A percentile compares a stretch with the other conserved stretches of the same genome.
Conservation (phyloP, 192 early-diverging fungal species). For the Coemansia sp. region DNA sequence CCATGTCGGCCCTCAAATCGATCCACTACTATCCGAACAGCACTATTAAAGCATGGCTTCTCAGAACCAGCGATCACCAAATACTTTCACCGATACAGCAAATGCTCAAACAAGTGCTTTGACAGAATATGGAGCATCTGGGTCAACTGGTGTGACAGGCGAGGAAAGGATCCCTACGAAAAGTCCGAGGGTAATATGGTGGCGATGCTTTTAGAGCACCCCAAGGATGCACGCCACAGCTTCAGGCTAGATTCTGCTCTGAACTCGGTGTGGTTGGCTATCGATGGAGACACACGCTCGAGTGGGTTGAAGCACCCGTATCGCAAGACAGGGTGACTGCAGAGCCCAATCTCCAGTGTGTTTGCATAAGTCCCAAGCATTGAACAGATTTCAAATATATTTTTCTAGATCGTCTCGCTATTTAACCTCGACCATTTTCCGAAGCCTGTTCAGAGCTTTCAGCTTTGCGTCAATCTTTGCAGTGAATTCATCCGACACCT, state of each 20-base stretch:
- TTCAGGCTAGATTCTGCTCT: background rate
- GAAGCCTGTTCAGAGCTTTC: background rate
- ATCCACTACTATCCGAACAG: background rate
- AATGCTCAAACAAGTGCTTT: background rate
- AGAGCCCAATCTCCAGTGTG: background rate
- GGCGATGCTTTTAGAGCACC: background rate
- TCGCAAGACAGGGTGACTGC: no score
- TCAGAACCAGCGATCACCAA: background rate
- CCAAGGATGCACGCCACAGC: background rate
- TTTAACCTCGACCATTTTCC: background rate
- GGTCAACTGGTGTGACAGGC: background rate
- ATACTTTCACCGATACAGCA: background rate
- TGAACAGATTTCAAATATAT: background rate
- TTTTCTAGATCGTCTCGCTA: background rate
- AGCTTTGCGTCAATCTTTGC: background rate
- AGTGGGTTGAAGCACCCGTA: no score
- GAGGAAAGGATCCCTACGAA: background rate
- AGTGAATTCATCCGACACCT: background rate
- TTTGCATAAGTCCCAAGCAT: no score
- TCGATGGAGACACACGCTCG: background rate
- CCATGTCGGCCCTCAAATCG: no score
- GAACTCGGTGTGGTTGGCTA: background rate
- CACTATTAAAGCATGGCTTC: background rate
- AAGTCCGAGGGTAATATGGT: background rate
- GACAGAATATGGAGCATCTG: background rate